These are phyloP conservation scores for Zelopaecilomyces penicillatus DNA, from an alignment of 2,329 filamentous ascomycete species.

Conservation along the genomic window DNA sequence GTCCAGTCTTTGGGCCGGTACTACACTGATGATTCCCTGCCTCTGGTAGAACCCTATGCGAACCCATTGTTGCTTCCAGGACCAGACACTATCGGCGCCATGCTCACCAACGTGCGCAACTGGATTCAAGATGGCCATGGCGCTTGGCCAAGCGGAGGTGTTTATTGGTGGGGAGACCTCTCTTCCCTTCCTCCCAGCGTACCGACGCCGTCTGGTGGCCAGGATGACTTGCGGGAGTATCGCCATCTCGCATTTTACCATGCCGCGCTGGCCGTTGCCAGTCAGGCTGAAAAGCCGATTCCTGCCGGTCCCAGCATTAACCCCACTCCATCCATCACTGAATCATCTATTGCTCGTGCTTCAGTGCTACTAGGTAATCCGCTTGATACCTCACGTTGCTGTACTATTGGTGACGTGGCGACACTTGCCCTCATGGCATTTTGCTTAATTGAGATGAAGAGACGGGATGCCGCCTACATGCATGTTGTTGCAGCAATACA, in stretches of 20 bases:
- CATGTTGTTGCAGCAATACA: conserved; percentile 39
- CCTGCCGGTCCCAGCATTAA: conserved; percentile 7
- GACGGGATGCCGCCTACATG: conserved; percentile 40
- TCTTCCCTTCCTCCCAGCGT: conserved; percentile 21
- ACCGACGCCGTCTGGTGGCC: conserved; percentile 6
- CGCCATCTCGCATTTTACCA: conserved; percentile 38
- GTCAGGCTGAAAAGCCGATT: conserved; percentile 18
- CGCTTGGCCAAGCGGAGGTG: conserved; percentile 34
- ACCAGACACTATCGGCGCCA: conserved; percentile 25
- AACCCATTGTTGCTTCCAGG: conserved; percentile 33
- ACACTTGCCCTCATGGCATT: conserved; percentile 38
- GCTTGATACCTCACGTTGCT: conserved; percentile 31
- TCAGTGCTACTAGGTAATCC: conserved; percentile 37
- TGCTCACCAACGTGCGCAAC: conserved; percentile 32
- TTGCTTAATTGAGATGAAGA: conserved; percentile 41
- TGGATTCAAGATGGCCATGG: conserved; percentile 38
- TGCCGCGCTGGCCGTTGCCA: conserved; percentile 34
- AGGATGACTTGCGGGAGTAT: conserved; percentile 18
- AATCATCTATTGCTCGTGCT: conserved; percentile 37
- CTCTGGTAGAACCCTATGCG: conserved; percentile 27
- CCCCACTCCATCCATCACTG: conserved; percentile 24
- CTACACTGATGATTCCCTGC: conserved; percentile 38
- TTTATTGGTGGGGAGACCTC: conserved; percentile 40
- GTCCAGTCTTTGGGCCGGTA: conserved; percentile 35
- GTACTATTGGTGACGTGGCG: conserved; percentile 34